A percentile compares a stretch with the other conserved stretches of the same genome.
Conservation (phyloP, 2,329 filamentous ascomycete genomes). For the Pseudogymnoascus sp. region DNA sequence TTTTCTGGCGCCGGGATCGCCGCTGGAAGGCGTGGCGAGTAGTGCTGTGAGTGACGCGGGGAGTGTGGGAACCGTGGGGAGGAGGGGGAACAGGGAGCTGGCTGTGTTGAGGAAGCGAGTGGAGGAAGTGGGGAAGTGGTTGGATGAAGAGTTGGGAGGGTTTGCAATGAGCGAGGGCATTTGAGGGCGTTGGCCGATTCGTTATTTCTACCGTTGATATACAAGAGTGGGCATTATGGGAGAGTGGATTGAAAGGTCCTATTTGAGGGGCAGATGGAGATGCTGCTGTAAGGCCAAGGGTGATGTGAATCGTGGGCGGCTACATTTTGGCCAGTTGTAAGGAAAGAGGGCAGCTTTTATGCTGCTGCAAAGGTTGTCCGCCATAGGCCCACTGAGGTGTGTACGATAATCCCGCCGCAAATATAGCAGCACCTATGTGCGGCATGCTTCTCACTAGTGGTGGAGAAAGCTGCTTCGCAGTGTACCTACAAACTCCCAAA, state of each 20-base stretch:
- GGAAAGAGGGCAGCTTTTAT: neutral
- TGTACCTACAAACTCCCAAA: neutral
- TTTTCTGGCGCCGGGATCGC: slow-evolving; percentile 20
- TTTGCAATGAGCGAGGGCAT: slow-evolving; percentile 22
- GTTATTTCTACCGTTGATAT: neutral
- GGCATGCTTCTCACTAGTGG: neutral
- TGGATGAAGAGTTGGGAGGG: slow-evolving; percentile 52
- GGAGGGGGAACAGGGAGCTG: slow-evolving; percentile 36
- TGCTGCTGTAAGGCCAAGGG: neutral
- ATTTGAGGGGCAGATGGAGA: neutral
- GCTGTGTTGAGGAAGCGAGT: slow-evolving; percentile 48
- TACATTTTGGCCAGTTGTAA: neutral
- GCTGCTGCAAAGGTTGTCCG: neutral
- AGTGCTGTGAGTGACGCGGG: slow-evolving; percentile 28
- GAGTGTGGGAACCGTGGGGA: slow-evolving; percentile 30
- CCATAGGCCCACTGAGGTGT: neutral
- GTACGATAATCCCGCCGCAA: neutral
- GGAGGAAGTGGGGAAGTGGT: slow-evolving; percentile 51
- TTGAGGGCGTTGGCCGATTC: neutral
- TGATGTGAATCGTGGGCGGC: neutral
- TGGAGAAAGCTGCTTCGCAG: neutral
- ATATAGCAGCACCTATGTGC: neutral
- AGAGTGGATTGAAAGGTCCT: neutral
- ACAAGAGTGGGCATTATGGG: neutral
- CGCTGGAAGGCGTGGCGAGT: slow-evolving; percentile 19